Conservation (phyloP, 2,329 filamentous ascomycete species). For the Epichloe gansuensis region DNA sequence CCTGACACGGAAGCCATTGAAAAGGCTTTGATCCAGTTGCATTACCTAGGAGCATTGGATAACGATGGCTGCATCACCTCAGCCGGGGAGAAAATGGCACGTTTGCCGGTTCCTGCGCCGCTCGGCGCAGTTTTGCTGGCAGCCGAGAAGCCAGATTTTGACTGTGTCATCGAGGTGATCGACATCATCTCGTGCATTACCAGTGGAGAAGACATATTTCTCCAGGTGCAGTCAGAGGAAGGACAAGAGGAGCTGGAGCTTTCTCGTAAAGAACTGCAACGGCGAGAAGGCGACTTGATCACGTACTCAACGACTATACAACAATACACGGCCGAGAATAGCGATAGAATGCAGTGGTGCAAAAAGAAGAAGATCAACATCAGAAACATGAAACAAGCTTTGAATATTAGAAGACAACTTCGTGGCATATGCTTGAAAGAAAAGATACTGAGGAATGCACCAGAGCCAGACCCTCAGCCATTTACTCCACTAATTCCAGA, state of each 20-base stretch:
- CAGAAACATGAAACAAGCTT: slow-evolving; percentile 48
- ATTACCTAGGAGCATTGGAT: slow-evolving; percentile 63
- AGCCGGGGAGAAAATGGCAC: slow-evolving; percentile 63
- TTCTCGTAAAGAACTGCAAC: slow-evolving; percentile 42
- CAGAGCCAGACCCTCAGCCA: slow-evolving; percentile 39
- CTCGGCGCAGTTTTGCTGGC: slow-evolving; percentile 75
- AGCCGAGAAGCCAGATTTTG: slow-evolving; percentile 53
- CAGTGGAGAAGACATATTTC: slow-evolving; percentile 49
- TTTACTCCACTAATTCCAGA: slow-evolving; percentile 43
- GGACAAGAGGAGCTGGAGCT: slow-evolving; percentile 39
- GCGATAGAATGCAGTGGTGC: slow-evolving; percentile 45
- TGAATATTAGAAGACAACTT: slow-evolving; percentile 50
- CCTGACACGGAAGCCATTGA: slow-evolving; percentile 68
- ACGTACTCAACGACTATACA: slow-evolving; percentile 52
- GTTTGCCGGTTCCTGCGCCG: slow-evolving; percentile 69
- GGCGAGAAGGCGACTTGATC: slow-evolving; percentile 52
- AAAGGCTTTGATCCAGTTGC: slow-evolving; percentile 68
- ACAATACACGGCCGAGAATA: slow-evolving; percentile 43
- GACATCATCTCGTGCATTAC: slow-evolving; percentile 63
- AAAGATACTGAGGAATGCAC: slow-evolving; percentile 32
- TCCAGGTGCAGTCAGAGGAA: slow-evolving; percentile 46
- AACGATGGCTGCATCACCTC: slow-evolving; percentile 61
- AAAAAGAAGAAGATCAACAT: slow-evolving; percentile 41
- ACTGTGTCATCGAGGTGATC: slow-evolving; percentile 70
- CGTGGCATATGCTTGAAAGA: slow-evolving; percentile 41